Evolutionary conservation across 129 eudicot species (phyloP), one percentile per base, ranked within the genome.

Genomic region (Lactuca sativa): DNA sequence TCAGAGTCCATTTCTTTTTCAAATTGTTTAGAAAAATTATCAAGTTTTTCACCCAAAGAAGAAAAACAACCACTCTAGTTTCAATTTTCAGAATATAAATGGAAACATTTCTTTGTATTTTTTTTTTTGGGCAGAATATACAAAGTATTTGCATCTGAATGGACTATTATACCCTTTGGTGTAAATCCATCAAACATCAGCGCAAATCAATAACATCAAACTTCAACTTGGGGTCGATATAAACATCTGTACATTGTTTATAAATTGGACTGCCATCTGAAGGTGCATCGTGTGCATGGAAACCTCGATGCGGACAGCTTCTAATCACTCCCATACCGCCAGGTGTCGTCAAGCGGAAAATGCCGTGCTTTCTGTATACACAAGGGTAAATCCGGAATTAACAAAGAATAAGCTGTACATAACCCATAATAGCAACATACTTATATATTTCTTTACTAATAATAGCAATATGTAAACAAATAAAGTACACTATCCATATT

Each of bases 271-370:
- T 82, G 75, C 97, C 99, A 74, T 87, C 97, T 4, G 88, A 62
- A 55, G 99, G 99, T n/a, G 95, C 85, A 31, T 93, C 95, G 55
- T 93, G 99, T 0, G 97, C 64, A 82, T 93, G 99, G 72, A 93
- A 93, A 32, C 99, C 99, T 49, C 99, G 86, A 13, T 77, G 86
- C 40, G 95, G 95, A 62, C 99, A 93, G 55, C 82, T 86, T 71
- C 97, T 88, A 40, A 93, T 90, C 44, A 87, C 86, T 33, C 88
- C 80, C 99, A 93, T 89, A 59, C 99, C 99, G 56, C 99, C 99
- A 10, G 96, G 95, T 62, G 95, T 81, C 4, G 96, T 93, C 77
- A 93, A 72, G 2, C 99, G 89, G 66, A 93, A 93, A n/a, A 93
- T 93, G 10, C 99, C 99, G 71, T 93, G 99, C 9, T 44, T 89